Evolutionary conservation across 2,329 filamentous ascomycete genomes (phyloP), one percentile per base, ranked within the genome.

Genomic region (Passalora sequoiae): DNA sequence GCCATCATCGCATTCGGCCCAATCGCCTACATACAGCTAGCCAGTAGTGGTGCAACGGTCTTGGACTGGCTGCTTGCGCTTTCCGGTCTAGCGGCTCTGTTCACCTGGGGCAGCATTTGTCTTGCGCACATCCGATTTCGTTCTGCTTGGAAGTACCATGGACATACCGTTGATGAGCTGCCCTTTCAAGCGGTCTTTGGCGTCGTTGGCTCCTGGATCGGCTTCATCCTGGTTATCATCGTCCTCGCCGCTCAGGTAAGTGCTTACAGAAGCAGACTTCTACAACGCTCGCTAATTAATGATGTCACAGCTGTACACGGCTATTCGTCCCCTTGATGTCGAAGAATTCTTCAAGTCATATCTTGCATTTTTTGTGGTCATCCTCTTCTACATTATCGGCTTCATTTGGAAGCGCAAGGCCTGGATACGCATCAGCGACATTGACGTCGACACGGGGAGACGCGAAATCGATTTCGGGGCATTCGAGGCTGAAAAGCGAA

Each of bases 131-230:
- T 83, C 59, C 76, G 78, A 33, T 83, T 84, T 74, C 76, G 80
- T 45, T 63, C 72, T 32, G 78, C 71, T 10, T 83, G 80, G 80
- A 69, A 72, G 49, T 62, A 69, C 12, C 76, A 81, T 55, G 80
- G 80, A 40, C 76, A 76, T 61, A 74, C 70, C n/a, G 70, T 89
- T 25, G 72, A 80, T 43, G 86, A 94, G 56, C 75, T 97, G 4
- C 84, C 89, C 5, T 96, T 92, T 71, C 73, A 69, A 25, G 86
- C 86, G 0, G 86, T 94, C 61, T 78, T 85, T 4, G 91, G 91
- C 47, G 70, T 92, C 6, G 55, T 76, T 7, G 91, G 89, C 7
- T 94, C 87, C 2, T 96, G 83, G 74, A 49, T 92, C 21, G 89
- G 89, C 17, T 74, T 95, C 44, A 53, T 71, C 22, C 78, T 94